Conservation (phyloP, 148 eudicot genomes). For the Spergularia marina region DNA sequence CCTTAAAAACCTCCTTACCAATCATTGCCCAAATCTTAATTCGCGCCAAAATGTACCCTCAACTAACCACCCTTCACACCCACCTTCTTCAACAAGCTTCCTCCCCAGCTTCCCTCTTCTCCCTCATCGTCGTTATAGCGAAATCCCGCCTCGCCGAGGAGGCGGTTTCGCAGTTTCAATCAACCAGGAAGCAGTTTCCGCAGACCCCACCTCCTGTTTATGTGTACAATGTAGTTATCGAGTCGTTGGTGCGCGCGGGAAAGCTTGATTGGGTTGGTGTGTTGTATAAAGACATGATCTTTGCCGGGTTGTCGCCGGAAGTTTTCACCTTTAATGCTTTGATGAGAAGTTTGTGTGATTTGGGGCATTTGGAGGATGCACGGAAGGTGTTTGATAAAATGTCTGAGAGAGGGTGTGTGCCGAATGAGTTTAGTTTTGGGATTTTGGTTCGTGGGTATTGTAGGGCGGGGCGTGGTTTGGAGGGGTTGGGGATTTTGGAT, state of each 20-base stretch:
- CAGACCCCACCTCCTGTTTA: slow-evolving; percentile 32
- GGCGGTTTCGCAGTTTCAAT: slow-evolving; percentile 65
- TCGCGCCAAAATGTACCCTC: slow-evolving; percentile 59
- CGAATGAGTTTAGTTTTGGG: slow-evolving; percentile 80
- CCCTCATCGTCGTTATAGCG: slow-evolving; percentile 44
- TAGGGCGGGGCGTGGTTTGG: slow-evolving; percentile 38
- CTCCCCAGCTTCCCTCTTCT: slow-evolving; percentile 18
- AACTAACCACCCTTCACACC: slow-evolving; percentile 52
- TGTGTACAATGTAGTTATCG: slow-evolving; percentile 62
- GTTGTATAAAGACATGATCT: slow-evolving; percentile 69
- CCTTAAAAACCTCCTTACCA: slow-evolving; percentile 34
- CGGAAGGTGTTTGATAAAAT: slow-evolving; percentile 80
- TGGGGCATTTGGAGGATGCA: slow-evolving; percentile 63
- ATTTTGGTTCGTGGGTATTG: slow-evolving; percentile 87
- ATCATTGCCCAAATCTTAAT: slow-evolving; percentile 50
- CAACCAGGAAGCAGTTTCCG: slow-evolving; percentile 45
- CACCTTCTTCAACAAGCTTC: slow-evolving; percentile 35
- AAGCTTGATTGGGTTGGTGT: slow-evolving; percentile 37
- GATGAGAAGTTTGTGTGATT: slow-evolving; percentile 65
- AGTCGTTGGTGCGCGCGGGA: slow-evolving; percentile 34
- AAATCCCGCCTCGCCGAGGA: slow-evolving; percentile 38
- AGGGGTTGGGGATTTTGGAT: slow-evolving; percentile 60
- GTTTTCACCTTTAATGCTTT: slow-evolving; percentile 79
- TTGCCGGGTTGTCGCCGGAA: slow-evolving; percentile 55
- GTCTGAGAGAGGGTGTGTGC: slow-evolving; percentile 67